Conservation (phyloP, 164 flowering plant genomes). For the Kalanchoe fedtschenkoi region DNA sequence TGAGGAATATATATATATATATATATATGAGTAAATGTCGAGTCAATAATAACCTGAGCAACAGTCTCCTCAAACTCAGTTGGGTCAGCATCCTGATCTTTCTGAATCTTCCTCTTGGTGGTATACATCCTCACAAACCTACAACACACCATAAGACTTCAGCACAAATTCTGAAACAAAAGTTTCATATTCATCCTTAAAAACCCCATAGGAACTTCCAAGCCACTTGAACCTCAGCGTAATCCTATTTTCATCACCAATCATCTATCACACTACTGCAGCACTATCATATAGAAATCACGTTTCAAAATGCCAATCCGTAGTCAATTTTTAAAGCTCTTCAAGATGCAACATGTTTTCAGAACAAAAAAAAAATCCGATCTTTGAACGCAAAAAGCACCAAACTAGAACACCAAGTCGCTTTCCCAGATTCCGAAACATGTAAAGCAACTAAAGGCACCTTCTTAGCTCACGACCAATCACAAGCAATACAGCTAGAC, state of each 20-base stretch:
- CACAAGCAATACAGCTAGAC: no score
- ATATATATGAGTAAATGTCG: no score
- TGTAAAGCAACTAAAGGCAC: no score
- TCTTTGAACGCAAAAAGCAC: no score
- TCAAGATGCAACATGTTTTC: no score
- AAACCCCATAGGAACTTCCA: neutral
- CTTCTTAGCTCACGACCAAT: neutral
- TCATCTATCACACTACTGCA: neutral
- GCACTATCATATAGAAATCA: no score
- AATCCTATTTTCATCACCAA: neutral
- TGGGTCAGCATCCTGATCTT: conserved; percentile 57
- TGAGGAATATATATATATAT: no score
- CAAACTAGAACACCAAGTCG: no score
- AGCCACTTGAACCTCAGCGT: neutral
- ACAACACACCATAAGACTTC: neutral
- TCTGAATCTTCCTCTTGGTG: conserved; percentile 46
- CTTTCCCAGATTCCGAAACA: no score
- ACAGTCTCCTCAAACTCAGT: conserved; percentile 64
- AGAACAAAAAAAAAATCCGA: no score
- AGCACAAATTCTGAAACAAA: neutral
- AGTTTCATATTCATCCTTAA: neutral
- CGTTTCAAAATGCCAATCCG: no score
- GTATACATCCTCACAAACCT: conserved; percentile 44
- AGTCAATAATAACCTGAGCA: conserved; percentile 48
- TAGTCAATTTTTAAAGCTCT: no score